Percentiles rank a stretch among this genome's conserved stretches.
These are phyloP conservation scores for Skeletonema tropicum DNA, from an alignment of 108 stramenopile species.

Conservation along the genomic window DNA sequence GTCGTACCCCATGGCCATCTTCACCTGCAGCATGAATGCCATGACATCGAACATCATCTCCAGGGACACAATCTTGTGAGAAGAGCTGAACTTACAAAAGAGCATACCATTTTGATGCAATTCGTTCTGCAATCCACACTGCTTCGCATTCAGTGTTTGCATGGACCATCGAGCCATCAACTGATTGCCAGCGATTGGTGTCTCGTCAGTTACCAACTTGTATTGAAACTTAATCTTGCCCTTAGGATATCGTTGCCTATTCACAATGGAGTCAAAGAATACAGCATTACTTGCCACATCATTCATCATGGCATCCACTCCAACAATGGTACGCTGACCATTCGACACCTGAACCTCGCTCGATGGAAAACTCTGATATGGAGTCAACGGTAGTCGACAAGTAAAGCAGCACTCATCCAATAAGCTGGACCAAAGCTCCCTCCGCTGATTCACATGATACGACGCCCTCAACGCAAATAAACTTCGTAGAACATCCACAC, in stretches of 20 bases:
- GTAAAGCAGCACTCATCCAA: conserved; percentile 89
- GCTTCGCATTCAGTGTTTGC: conserved; percentile 85
- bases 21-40: conserved; percentile 98
- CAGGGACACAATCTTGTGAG: conserved; percentile 85
- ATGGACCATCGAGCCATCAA: conserved; percentile 96
- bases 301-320: conserved; percentile 94
- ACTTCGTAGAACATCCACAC: conserved; percentile 82
- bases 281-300: conserved; percentile 91
- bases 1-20: conserved; percentile 86
- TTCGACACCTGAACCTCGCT: conserved; percentile 91
- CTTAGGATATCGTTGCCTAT: conserved; percentile 71
- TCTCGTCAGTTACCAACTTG: conserved; percentile 87
- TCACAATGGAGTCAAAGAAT: conserved; percentile 80
- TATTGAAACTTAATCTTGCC: conserved; percentile 86
- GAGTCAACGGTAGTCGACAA: conserved; percentile 88
- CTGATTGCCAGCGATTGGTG: conserved; percentile 88
- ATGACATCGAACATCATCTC: conserved; percentile 98
- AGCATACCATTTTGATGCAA: conserved; percentile 93
- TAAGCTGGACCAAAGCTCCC: conserved; percentile 83
- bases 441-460: conserved; percentile 64
- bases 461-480: conserved; percentile 80
- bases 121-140: conserved; percentile 85
- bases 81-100: conserved; percentile 88
- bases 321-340: conserved; percentile 89
- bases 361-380: conserved; percentile 92